Evolutionary conservation across 2,329 filamentous ascomycete genomes (phyloP).

Genomic region (Colletotrichum euphorbiae): DNA sequence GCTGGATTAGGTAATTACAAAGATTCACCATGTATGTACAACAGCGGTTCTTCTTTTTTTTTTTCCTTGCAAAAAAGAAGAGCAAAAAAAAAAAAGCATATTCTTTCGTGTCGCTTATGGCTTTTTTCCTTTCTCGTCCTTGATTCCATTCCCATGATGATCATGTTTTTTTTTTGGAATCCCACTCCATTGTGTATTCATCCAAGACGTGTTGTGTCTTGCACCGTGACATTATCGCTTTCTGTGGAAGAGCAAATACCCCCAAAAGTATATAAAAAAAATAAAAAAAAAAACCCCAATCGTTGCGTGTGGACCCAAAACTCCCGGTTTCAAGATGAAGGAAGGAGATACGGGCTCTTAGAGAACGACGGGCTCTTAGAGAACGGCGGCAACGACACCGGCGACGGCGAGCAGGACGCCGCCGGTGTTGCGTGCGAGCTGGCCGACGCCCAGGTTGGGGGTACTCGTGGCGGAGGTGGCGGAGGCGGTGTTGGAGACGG

Average conservation of each 20-base stretch:
- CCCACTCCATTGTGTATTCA: neutral
- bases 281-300: too few species aligned
- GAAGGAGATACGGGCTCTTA: conserved; percentile 41
- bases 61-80: neutral
- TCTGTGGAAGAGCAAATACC: neutral
- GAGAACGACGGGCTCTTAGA: conserved; percentile 49
- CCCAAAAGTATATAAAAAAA: too few species aligned
- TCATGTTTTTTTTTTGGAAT: neutral
- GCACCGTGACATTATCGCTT: conserved; percentile 28
- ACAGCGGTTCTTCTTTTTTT: neutral
- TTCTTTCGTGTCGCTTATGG: neutral
- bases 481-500: conserved; percentile 40
- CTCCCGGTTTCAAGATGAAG: neutral
- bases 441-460: conserved; percentile 45
- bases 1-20: conserved; percentile 38
- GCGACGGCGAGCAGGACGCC: conserved; percentile 52
- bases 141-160: neutral
- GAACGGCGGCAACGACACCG: conserved; percentile 52
- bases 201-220: neutral
- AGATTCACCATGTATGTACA: conserved; percentile 33
- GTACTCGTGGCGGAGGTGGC: conserved; percentile 40
- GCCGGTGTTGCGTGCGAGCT: conserved; percentile 49
- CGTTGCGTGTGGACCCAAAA: too few species aligned
- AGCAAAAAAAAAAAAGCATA: too few species aligned
- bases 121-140: neutral